Base-by-base conservation (phyloP, 179 eudicot species). In the Beta macrorhiza region DNA sequence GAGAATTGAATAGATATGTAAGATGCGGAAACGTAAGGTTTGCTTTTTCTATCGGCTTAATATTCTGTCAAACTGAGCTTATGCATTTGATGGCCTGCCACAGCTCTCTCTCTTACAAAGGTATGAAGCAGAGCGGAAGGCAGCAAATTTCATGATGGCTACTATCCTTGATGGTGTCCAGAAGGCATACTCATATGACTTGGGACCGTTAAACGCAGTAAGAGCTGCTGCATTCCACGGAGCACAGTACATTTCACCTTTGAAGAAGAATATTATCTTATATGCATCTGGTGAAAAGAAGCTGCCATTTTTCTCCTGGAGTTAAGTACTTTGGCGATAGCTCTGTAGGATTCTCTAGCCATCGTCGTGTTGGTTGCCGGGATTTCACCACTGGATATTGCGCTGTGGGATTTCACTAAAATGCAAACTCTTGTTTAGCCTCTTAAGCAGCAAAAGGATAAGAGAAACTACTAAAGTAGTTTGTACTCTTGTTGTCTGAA, bases 91-190 rank as follows among this genome's bases (percentile, higher is more conserved):
- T 78, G 78, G 78, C 59, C 44, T 68, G 56, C 57, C 74, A 71
- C 88, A 96, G 99, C 84, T 91, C 64, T 86, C 92, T 63, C 76
- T 91, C 78, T 82, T 96, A 78, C 87, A 81, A 86, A 92, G 87
- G 81, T 96, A 94, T 65, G 99, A 96, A 89, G 84, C 92, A 78
- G 98, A 96, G 7, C 86, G 98, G 79, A 95, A 92, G 85, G 83
- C 89, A 61, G 91, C 96, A 74, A 96, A 96, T 83, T 83, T 85
- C 70, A 67, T 93, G 78, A 92, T 96, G 99, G 92, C 95, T 82
- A 92, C 99, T 13, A 78, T 94, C 77, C 85, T 96, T 19, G 99
- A 96, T 83, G 92, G 98, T 75, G 89, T 96, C 84, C 99, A 96
- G 84, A 96, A 94, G 90, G 97, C 92, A 3, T 96, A 96, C 81